Percentiles rank a stretch among this genome's conserved stretches.
These are phyloP conservation scores for Botrytis squamosa DNA, from an alignment of 2,329 filamentous ascomycete genomes.

Conservation along the genomic window DNA sequence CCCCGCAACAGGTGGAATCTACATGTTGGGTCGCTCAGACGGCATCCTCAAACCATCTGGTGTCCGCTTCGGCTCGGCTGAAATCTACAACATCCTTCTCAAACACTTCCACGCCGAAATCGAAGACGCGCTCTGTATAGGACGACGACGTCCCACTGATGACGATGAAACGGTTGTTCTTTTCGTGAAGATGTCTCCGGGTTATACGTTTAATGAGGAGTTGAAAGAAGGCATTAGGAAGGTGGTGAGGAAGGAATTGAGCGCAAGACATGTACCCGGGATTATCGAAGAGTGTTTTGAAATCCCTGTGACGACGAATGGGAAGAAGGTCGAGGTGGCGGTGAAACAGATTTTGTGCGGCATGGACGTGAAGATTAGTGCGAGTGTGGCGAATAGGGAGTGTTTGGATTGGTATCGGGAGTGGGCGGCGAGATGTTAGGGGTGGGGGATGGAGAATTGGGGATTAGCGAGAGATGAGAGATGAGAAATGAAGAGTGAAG, in stretches of 20 bases:
- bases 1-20: slow-evolving; percentile 68
- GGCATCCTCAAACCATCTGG: slow-evolving; percentile 91
- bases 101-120: slow-evolving; percentile 76
- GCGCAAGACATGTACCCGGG: slow-evolving; percentile 83
- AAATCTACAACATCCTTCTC: slow-evolving; percentile 94
- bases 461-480: background rate
- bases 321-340: slow-evolving; percentile 96
- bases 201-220: slow-evolving; percentile 52
- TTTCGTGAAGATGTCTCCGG: slow-evolving; percentile 72
- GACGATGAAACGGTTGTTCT: slow-evolving; percentile 60
- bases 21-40: slow-evolving; percentile 91
- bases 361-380: slow-evolving; percentile 80
- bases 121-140: slow-evolving; percentile 85
- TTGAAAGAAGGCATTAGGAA: slow-evolving; percentile 63
- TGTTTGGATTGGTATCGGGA: slow-evolving; percentile 84
- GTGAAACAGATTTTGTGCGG: slow-evolving; percentile 96
- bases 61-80: slow-evolving; percentile 87
- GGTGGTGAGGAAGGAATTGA: slow-evolving; percentile 73
- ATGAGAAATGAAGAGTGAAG: no score
- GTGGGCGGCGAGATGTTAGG: slow-evolving; percentile 56
- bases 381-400: slow-evolving; percentile 88
- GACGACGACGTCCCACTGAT: slow-evolving; percentile 56
- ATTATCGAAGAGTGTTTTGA: slow-evolving; percentile 74
- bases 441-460: background rate
- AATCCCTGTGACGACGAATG: slow-evolving; percentile 89